phyloP scores from a whole-genome alignment of 495 filamentous ascomycete species.

The Penicillium bialowiezense region DNA sequence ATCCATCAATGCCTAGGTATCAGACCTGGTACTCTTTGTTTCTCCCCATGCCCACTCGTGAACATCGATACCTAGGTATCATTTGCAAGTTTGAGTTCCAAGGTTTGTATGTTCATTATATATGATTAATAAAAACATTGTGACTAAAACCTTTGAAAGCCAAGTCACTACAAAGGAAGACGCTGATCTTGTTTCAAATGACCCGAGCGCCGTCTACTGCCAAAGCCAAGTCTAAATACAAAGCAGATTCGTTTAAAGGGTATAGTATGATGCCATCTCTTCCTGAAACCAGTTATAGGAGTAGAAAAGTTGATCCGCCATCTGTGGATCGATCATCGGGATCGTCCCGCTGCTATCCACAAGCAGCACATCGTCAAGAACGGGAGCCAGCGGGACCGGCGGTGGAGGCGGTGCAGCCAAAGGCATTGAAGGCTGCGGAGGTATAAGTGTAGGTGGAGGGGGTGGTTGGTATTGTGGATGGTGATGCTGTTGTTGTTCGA shows the following conservation, averaged over 20 bases:
- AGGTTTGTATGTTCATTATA: too few relatives aligned
- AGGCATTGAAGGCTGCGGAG: slow-evolving; percentile 19
- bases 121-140: too few relatives aligned
- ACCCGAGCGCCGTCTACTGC: slow-evolving; percentile 1
- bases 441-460: slow-evolving; percentile 22
- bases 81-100: too few relatives aligned
- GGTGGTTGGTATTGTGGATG: slow-evolving; percentile 18
- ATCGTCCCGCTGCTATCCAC: slow-evolving; percentile 34
- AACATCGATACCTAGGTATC: too few relatives aligned
- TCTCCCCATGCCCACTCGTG: too few relatives aligned
- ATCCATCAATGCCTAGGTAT: too few relatives aligned
- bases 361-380: slow-evolving; percentile 42
- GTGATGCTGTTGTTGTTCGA: slow-evolving; percentile 22
- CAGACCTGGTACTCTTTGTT: too few relatives aligned
- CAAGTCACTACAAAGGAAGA: not conserved
- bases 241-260: slow-evolving; percentile 25
- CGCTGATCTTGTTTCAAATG: not conserved
- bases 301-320: slow-evolving; percentile 42
- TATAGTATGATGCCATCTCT: slow-evolving; percentile 47
- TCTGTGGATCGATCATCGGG: slow-evolving; percentile 39
- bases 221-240: not conserved
- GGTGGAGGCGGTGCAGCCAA: slow-evolving; percentile 28
- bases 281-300: slow-evolving; percentile 47
- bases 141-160: not conserved
- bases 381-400: slow-evolving; percentile 40